Evolutionary conservation across 139 green algal genomes (phyloP), one percentile per base, ranked within the genome.

Genomic region (Astrephomene gubernaculifera): DNA sequence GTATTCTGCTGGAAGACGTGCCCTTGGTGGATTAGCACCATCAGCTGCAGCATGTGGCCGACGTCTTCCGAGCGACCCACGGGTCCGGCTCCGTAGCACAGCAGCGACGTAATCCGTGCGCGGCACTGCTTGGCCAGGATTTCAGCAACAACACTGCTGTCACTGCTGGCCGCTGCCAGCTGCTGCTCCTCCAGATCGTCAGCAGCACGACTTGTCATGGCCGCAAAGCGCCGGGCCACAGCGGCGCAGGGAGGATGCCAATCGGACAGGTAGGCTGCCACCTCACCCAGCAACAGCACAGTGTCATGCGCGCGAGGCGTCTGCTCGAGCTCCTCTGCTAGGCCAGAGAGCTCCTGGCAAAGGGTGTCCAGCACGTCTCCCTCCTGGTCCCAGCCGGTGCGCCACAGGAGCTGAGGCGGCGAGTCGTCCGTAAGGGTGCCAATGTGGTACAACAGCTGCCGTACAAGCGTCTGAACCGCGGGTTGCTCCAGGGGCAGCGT

Each of bases 221-320:
- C n/a, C n/a, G n/a, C n/a, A n/a, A n/a, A n/a, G n/a, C n/a, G n/a
- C n/a, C n/a, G n/a, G n/a, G n/a, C n/a, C n/a, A n/a, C n/a, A n/a
- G n/a, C n/a, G n/a, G n/a, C n/a, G n/a, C n/a, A n/a, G n/a, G n/a
- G n/a, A n/a, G n/a, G n/a, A n/a, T n/a, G n/a, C n/a, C n/a, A n/a
- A n/a, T n/a, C n/a, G n/a, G n/a, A n/a, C n/a, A 93, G 85, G 87
- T 89, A 93, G 4, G 87, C 81, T 14, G 87, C 85, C 31, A 91
- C 4, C 64, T 90, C 79, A 5, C 89, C 89, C 38, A 93, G 87
- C 43, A 91, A 70, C 65, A 89, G 74, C 54, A 91, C 75, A 2
- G 84, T 39, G 4, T 71, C 71, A n/a, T 89, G 85, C 25, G 90
- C 85, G 1, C 85, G 64, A 0, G 81, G 87, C 71, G 54, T 73